These are phyloP conservation scores for Verticillium dahliae DNA, from an alignment of 2,329 filamentous ascomycete genomes.

Conservation along the genomic window DNA sequence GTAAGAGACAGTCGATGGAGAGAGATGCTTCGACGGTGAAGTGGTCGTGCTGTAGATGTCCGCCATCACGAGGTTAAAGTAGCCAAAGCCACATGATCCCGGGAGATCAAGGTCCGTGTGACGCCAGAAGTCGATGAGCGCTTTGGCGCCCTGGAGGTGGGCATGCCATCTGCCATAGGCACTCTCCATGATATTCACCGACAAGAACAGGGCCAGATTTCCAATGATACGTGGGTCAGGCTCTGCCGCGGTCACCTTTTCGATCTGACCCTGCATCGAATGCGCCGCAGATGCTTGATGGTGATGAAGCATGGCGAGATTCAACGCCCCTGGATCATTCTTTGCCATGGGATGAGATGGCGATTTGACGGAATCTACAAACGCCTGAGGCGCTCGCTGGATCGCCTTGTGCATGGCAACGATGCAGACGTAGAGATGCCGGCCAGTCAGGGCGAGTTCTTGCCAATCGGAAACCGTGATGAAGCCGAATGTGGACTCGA, in stretches of 20 bases:
- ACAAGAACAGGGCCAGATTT: not conserved
- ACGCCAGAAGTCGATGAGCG: not conserved
- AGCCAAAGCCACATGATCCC: not conserved
- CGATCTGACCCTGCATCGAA: not conserved
- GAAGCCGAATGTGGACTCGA: too few relatives aligned
- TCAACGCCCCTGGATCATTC: not conserved
- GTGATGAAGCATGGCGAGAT: not conserved
- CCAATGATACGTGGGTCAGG: not conserved
- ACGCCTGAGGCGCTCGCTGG: not conserved
- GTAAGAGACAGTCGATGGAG: not conserved
- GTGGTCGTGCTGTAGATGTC: not conserved
- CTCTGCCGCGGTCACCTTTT: not conserved
- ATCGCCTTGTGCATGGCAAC: not conserved
- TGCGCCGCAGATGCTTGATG: not conserved
- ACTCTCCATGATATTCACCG: not conserved
- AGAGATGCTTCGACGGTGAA: not conserved
- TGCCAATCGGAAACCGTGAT: not conserved
- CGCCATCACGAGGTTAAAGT: not conserved
- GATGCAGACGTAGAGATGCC: conserved; percentile 1
- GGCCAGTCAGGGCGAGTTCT: not conserved
- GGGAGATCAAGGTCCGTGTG: not conserved
- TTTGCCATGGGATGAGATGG: not conserved
- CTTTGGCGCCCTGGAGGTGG: not conserved
- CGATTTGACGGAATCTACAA: not conserved
- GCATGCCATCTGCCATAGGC: not conserved